phyloP scores from a whole-genome alignment of 805 yeast genomes.

The Wickerhamiella hasegawae region DNA sequence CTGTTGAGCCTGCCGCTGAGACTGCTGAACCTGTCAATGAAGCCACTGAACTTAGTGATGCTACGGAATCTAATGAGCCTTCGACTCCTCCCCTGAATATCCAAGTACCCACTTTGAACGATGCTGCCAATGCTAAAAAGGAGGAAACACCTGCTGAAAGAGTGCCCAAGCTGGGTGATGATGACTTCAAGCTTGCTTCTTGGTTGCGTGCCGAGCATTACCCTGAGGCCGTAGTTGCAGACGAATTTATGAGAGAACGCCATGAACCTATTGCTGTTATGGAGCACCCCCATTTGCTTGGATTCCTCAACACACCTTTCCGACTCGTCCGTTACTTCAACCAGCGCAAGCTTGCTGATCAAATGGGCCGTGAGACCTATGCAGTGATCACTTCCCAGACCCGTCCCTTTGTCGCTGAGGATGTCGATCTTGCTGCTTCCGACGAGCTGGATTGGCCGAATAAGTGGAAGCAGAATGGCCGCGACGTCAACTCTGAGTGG shows the following conservation, averaged over 20 bases:
- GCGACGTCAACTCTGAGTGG: constrained; percentile 74
- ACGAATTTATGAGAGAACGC: constrained; percentile 33
- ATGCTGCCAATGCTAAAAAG: background rate
- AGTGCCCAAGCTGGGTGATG: background rate
- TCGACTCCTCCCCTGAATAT: background rate
- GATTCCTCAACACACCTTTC: constrained; percentile 60
- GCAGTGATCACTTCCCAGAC: constrained; percentile 36
- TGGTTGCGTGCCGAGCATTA: constrained; percentile 49
- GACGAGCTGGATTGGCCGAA: constrained; percentile 83
- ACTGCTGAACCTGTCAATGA: background rate
- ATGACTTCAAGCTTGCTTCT: constrained; percentile 25
- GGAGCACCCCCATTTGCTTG: constrained; percentile 62
- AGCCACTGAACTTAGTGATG: background rate
- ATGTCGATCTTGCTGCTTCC: constrained; percentile 29
- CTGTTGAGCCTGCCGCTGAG: background rate
- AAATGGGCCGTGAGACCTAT: constrained; percentile 38
- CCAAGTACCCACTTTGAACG: background rate
- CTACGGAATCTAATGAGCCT: background rate
- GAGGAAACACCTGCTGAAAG: background rate
- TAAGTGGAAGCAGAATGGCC: constrained; percentile 68
- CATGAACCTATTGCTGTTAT: constrained; percentile 55
- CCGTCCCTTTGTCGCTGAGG: constrained; percentile 35
- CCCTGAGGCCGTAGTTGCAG: constrained; percentile 35
- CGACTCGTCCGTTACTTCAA: constrained; percentile 68
- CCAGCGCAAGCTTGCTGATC: constrained; percentile 53